Percentiles rank a stretch among this genome's conserved stretches.
These are phyloP conservation scores for Lodderomyces margitis DNA, from an alignment of 1,139 yeast genomes.

Conservation along the genomic window DNA sequence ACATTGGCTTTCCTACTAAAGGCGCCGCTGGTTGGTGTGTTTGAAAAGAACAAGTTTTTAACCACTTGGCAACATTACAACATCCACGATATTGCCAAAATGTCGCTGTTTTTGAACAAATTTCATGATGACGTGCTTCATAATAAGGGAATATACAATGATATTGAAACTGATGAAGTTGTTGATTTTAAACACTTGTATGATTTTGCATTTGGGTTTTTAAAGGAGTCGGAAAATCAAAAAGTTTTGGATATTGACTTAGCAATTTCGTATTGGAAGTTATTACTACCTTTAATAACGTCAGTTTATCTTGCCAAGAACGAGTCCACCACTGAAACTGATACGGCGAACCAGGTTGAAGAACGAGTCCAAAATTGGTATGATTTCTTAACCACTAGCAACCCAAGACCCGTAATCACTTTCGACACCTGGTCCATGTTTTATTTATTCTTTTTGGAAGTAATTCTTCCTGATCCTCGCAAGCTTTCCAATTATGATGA, in stretches of 20 bases:
- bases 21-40: slow-evolving; percentile 66
- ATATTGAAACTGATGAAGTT: slow-evolving; percentile 1
- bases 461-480: slow-evolving; percentile 47
- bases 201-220: slow-evolving; percentile 66
- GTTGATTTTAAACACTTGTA: slow-evolving; percentile 52
- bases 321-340: slow-evolving; percentile 4
- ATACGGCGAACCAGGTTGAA: slow-evolving; percentile 9
- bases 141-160: slow-evolving; percentile 9
- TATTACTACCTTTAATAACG: slow-evolving; percentile 46
- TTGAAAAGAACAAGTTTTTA: slow-evolving; percentile 48
- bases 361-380: slow-evolving; percentile 51
- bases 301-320: slow-evolving; percentile 13
- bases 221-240: slow-evolving; percentile 56
- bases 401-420: slow-evolving; percentile 48
- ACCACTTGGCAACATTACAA: slow-evolving; percentile 51
- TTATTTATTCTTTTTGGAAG: slow-evolving; percentile 59
- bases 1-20: slow-evolving; percentile 68
- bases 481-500: slow-evolving; percentile 61
- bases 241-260: slow-evolving; percentile 59
- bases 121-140: slow-evolving; percentile 35
- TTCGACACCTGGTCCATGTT: slow-evolving; percentile 87
- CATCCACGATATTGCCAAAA: slow-evolving; percentile 40
- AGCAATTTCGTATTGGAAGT: slow-evolving; percentile 76
- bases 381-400: slow-evolving; percentile 35
- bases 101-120: slow-evolving; percentile 45